Evolutionary conservation across 495 filamentous ascomycete genomes (phyloP), one percentile per base, ranked within the genome.

Genomic region (Penicillium taxi): DNA sequence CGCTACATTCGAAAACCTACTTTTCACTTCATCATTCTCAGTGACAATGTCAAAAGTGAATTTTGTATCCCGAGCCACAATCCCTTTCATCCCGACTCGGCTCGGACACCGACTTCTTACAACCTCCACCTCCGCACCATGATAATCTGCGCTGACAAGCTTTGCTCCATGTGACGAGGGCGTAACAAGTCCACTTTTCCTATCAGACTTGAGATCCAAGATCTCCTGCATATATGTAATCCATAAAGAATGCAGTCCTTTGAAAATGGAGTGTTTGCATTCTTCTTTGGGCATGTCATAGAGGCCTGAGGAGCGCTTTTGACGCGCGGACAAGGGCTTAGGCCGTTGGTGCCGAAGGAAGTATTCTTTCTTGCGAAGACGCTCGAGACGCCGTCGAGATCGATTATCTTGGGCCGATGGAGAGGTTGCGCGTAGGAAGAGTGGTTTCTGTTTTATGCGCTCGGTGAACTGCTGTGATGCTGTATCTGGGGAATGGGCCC

Each of bases 61-160:
- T 58, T 81, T 87, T 20, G 82, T 78, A 66, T 98, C 91, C 55
- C 84, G 78, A 13, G 94, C 74, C 48, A 96, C 84, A 52, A 96
- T 87, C 9, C 91, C 91, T 47, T 64, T 75, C 28, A 87, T 50
- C 0, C 91, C 90, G 4, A 98, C 91, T 37, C 89, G 65, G 26
- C 82, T 77, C 26, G 80, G 75, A 66, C 85, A 94, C 32, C 75
- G 53, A 57, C 84, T 85, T 41, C 89, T 63, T 40, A 90, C 82
- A 20, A 96, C 83, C 70, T 87, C 80, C 9, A 96, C 55, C 56
- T 78, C 65, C 12, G 90, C 88, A 0, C 91, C 91, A 58, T 96
- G 91, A 48, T 80, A 93, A 58, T 98, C 91, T 24, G 86, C 86
- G 50, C 80, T 83, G 14, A 72, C 77, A 35, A 94, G 59, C 56